Conservation (phyloP, 495 filamentous ascomycete genomes). For the Penicillium verhagenii region DNA sequence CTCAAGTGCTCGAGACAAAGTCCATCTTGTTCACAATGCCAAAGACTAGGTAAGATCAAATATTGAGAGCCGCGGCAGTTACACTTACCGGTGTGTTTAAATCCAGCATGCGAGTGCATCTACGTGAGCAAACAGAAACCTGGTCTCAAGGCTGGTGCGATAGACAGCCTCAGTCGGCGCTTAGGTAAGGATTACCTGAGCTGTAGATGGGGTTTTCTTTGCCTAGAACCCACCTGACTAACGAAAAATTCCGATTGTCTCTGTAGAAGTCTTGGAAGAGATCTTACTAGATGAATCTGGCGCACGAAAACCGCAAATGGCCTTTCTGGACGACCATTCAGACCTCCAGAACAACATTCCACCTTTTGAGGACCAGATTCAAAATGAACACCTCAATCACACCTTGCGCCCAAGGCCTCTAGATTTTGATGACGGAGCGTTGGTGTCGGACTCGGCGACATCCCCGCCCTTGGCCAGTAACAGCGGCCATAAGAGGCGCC, state of each 20-base stretch:
- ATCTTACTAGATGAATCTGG: constrained; percentile 11
- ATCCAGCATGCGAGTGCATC: neutral
- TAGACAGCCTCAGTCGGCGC: constrained; percentile 38
- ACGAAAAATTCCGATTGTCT: neutral
- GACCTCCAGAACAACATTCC: neutral
- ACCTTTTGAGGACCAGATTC: too few relatives aligned
- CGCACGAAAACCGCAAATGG: constrained; percentile 11
- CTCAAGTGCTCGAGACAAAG: constrained; percentile 35
- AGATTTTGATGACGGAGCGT: neutral
- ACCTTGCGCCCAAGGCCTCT: too few relatives aligned
- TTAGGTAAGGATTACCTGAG: constrained; percentile 4
- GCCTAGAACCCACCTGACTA: neutral
- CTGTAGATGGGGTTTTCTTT: too few relatives aligned
- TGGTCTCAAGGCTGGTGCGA: constrained; percentile 39
- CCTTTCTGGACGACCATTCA: neutral
- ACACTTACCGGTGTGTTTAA: constrained; percentile 29
- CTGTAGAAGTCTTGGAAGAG: constrained; percentile 9
- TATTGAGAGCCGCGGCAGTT: constrained; percentile 31
- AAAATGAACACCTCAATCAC: too few relatives aligned
- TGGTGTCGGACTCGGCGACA: neutral
- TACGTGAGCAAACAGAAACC: constrained; percentile 22
- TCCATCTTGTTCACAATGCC: constrained; percentile 40
- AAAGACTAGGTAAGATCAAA: constrained; percentile 7
- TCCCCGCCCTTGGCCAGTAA: neutral
- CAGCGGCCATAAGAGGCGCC: neutral